Evolutionary conservation across 331 rosid species (phyloP).

Genomic region (Rhamnella rubrinervis): DNA sequence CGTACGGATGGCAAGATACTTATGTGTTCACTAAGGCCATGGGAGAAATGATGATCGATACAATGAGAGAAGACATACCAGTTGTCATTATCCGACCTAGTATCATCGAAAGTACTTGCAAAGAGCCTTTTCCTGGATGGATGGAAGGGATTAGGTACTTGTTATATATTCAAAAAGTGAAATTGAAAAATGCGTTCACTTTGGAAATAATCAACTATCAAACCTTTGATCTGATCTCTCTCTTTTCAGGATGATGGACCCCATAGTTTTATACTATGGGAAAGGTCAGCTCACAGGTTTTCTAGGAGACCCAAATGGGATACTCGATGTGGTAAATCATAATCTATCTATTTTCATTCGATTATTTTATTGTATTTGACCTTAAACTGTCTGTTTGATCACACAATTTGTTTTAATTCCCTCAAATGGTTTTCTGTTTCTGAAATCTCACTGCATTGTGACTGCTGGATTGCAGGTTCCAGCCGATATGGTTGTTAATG

Average conservation of each 20-base stretch:
- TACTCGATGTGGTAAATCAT: conserved; percentile 73
- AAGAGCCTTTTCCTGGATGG: conserved; percentile 93
- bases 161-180: neutral
- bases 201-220: neutral
- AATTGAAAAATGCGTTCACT: neutral
- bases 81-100: conserved; percentile 56
- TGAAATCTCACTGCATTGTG: conserved; percentile 10
- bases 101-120: conserved; percentile 56
- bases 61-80: conserved; percentile 48
- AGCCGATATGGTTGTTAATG: conserved; percentile 96
- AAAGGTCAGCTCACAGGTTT: conserved; percentile 92
- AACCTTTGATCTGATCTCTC: conserved; percentile 1
- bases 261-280: conserved; percentile 86
- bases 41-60: conserved; percentile 85
- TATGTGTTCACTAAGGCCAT: conserved; percentile 96
- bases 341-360: neutral
- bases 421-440: neutral
- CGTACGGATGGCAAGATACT: conserved; percentile 93
- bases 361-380: neutral
- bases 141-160: conserved; percentile 91
- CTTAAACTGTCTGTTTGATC: neutral
- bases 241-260: conserved; percentile 88
- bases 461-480: conserved; percentile 52
- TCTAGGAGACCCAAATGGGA: conserved; percentile 83
- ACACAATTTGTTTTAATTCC: neutral